phyloP scores from a whole-genome alignment of 2,329 filamentous ascomycete genomes.

The Penicillium griseofulvum region DNA sequence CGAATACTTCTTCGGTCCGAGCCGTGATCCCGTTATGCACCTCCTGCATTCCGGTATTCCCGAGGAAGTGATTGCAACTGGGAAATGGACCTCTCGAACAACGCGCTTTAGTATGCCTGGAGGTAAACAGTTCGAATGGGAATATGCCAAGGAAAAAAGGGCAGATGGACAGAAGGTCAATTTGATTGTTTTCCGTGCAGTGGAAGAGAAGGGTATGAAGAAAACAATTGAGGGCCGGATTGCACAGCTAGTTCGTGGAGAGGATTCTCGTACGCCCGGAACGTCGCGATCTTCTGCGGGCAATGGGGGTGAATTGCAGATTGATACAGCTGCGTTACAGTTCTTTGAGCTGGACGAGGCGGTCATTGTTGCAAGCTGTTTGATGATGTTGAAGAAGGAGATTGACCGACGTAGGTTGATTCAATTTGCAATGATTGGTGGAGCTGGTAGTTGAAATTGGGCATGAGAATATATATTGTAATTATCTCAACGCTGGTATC shows the following conservation, averaged over 20 bases:
- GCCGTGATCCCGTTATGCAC: slow-evolving; percentile 50
- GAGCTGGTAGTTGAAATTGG: slow-evolving; percentile 4
- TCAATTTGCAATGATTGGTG: slow-evolving; percentile 49
- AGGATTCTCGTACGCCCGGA: slow-evolving; percentile 42
- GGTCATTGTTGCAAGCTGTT: slow-evolving; percentile 56
- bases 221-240: slow-evolving; percentile 22
- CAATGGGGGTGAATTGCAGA: slow-evolving; percentile 49
- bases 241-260: slow-evolving; percentile 42
- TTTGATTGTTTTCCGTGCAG: slow-evolving; percentile 27
- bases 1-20: slow-evolving; percentile 58
- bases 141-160: slow-evolving; percentile 51
- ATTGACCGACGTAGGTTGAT: slow-evolving; percentile 56
- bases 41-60: slow-evolving; percentile 24
- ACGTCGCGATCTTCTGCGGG: slow-evolving; percentile 39
- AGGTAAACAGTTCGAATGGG: slow-evolving; percentile 55
- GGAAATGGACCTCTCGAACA: slow-evolving; percentile 49
- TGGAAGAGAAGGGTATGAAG: slow-evolving; percentile 2
- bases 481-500: slow-evolving; percentile 4
- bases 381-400: slow-evolving; percentile 66
- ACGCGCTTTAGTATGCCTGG: slow-evolving; percentile 49
- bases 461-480: background rate
- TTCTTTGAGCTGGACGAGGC: slow-evolving; percentile 41
- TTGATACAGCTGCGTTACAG: slow-evolving; percentile 47
- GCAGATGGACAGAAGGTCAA: slow-evolving; percentile 26
- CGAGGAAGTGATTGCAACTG: slow-evolving; percentile 31